phyloP scores from a whole-genome alignment of 257 asterid species.

The Lycium ferocissimum region DNA sequence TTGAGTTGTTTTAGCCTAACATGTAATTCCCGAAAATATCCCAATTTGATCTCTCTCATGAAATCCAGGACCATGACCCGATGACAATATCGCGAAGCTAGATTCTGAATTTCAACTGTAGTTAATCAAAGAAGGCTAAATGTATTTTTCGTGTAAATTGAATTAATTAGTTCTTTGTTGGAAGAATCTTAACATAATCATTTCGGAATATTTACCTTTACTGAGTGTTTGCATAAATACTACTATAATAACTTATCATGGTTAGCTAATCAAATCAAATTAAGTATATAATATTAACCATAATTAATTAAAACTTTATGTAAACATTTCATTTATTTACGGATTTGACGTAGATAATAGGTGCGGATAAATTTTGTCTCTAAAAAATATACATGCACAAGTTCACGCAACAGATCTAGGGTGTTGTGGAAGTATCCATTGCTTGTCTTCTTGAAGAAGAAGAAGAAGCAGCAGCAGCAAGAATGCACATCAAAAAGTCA shows the following conservation, averaged over 20 bases:
- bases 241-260: too few species aligned
- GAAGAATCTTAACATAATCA: background rate
- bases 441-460: background rate
- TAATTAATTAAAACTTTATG: background rate
- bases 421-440: constrained; percentile 8
- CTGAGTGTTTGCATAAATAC: too few species aligned
- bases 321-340: background rate
- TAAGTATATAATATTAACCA: background rate
- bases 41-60: background rate
- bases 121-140: background rate
- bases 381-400: background rate
- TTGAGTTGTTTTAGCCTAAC: too few species aligned
- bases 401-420: background rate
- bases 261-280: too few species aligned
- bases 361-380: background rate
- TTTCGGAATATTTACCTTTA: too few species aligned
- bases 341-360: background rate
- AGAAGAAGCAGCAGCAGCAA: too few species aligned
- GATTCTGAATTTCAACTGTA: background rate
- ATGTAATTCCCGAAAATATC: background rate
- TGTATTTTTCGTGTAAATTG: background rate
- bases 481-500: too few species aligned
- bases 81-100: background rate
- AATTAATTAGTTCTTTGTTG: background rate
- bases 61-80: background rate